phyloP scores from a whole-genome alignment of 148 eudicot genomes.

The Heliosperma pusillum region DNA sequence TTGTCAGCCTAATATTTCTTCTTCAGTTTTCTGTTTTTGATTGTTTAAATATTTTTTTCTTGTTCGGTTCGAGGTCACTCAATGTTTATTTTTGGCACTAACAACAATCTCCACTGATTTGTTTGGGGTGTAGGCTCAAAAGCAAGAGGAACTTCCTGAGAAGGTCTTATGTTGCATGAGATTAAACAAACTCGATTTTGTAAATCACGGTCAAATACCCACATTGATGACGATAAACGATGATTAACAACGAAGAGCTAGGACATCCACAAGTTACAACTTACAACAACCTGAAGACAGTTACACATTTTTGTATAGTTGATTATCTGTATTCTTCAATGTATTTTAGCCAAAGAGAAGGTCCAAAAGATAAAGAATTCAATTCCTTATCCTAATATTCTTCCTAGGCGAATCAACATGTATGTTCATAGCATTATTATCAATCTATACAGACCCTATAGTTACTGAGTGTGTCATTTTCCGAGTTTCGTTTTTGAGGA shows the following conservation, averaged over 20 bases:
- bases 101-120: background rate
- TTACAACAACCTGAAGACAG: conserved; percentile 23
- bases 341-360: conserved; percentile 15
- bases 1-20: background rate
- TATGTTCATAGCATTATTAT: background rate
- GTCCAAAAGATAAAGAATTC: conserved; percentile 12
- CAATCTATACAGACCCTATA: background rate
- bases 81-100: background rate
- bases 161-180: conserved; percentile 71
- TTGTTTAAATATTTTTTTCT: background rate
- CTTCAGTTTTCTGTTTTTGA: background rate
- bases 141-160: conserved; percentile 84
- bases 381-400: conserved; percentile 6
- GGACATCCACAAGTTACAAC: conserved; percentile 16
- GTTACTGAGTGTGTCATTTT: background rate
- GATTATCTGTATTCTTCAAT: conserved; percentile 5
- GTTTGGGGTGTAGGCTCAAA: conserved; percentile 57
- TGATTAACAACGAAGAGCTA: conserved; percentile 21
- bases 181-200: conserved; percentile 78
- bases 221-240: conserved; percentile 38
- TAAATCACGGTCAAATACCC: conserved; percentile 75
- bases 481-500: background rate
- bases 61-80: background rate
- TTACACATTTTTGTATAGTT: conserved; percentile 21
- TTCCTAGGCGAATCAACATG: background rate